These are phyloP conservation scores for Ceratocystiopsis minuta DNA, from an alignment of 2,329 filamentous ascomycete species.

Conservation along the genomic window DNA sequence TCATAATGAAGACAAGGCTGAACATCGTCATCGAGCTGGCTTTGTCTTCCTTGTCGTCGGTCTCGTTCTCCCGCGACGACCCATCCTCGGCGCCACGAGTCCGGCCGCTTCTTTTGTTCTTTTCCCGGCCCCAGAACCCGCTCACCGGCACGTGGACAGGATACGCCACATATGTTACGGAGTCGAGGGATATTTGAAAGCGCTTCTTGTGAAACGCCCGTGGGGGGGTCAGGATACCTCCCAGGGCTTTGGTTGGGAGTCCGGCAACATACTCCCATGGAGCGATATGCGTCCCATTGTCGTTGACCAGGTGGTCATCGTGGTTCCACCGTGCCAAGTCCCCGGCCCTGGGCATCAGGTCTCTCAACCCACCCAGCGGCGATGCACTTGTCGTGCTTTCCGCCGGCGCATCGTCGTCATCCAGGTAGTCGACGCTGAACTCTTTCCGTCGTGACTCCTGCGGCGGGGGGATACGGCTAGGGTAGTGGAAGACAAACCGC, in stretches of 20 bases:
- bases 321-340: slow-evolving; percentile 28
- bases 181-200: slow-evolving; percentile 69
- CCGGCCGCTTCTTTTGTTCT: slow-evolving; percentile 13
- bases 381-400: slow-evolving; percentile 25
- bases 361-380: slow-evolving; percentile 13
- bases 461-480: slow-evolving; percentile 34
- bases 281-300: slow-evolving; percentile 37
- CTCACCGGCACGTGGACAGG: slow-evolving; percentile 68
- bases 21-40: slow-evolving; percentile 82
- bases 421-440: slow-evolving; percentile 18
- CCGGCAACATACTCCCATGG: slow-evolving; percentile 60
- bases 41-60: slow-evolving; percentile 38
- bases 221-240: slow-evolving; percentile 61
- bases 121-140: slow-evolving; percentile 47
- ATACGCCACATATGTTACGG: slow-evolving; percentile 63
- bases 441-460: slow-evolving; percentile 13
- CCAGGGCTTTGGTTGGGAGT: slow-evolving; percentile 58
- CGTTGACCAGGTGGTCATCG: slow-evolving; percentile 37
- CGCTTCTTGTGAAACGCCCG: slow-evolving; percentile 61
- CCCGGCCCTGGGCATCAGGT: slow-evolving; percentile 17
- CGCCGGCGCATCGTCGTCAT: slow-evolving; percentile 34
- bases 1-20: slow-evolving; percentile 83
- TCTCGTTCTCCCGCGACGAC: slow-evolving; percentile 10
- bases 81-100: slow-evolving; percentile 12
- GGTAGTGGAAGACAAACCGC: slow-evolving; percentile 74